Percentiles rank a stretch among this genome's conserved stretches.
Conservation (phyloP, 139 green algal genomes). For the Coelastrella sp. region DNA sequence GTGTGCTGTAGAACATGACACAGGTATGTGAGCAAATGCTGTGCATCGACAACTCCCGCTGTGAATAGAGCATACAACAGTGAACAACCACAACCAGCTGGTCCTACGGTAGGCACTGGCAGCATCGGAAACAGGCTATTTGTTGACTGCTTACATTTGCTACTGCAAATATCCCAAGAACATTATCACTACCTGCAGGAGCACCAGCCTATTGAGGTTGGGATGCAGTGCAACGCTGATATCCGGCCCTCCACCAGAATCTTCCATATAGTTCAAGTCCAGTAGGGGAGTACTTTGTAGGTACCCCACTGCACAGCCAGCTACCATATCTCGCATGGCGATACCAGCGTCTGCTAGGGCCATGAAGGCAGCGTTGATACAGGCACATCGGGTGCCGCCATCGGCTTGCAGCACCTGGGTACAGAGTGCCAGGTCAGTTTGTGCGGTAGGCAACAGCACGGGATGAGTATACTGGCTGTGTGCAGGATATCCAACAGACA, state of each 20-base stretch:
- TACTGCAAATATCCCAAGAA: neutral
- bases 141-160: no score
- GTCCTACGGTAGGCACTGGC: no score
- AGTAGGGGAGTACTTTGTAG: conserved; percentile 87
- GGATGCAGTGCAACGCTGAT: conserved; percentile 83
- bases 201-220: conserved; percentile 68
- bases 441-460: no score
- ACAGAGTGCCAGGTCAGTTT: no score
- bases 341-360: conserved; percentile 85
- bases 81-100: no score
- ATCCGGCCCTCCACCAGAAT: conserved; percentile 83
- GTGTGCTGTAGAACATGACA: neutral
- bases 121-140: neutral
- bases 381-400: conserved; percentile 86
- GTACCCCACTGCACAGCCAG: conserved; percentile 80
- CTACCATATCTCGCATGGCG: conserved; percentile 78
- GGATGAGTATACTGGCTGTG: neutral
- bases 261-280: conserved; percentile 94
- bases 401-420: conserved; percentile 90
- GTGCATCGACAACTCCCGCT: no score
- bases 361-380: conserved; percentile 96
- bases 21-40: neutral
- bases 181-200: conserved; percentile 52
- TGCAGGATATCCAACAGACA: neutral
- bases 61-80: no score